Evolutionary conservation across 2,329 filamentous ascomycete species (phyloP).

Genomic region (Dactylella cylindrospora): DNA sequence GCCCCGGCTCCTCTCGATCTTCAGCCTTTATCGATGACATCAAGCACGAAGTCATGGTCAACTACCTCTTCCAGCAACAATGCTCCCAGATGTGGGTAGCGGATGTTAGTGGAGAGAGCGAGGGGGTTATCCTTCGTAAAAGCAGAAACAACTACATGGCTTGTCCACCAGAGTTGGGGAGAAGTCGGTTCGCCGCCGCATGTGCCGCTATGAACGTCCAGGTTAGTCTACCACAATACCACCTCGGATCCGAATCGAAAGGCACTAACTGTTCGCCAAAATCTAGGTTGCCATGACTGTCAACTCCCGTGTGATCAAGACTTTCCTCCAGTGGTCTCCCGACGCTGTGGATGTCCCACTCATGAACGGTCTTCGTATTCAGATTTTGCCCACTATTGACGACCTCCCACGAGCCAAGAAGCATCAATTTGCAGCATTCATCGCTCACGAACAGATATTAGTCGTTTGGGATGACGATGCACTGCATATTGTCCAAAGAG

Average conservation of each 20-base stretch:
- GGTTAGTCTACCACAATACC: constrained; percentile 54
- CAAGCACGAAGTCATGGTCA: constrained; percentile 80
- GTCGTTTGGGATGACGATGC: constrained; percentile 83
- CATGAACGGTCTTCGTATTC: constrained; percentile 73
- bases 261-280: constrained; percentile 44
- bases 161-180: constrained; percentile 66
- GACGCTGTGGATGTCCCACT: constrained; percentile 73
- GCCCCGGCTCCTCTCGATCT: constrained; percentile 46
- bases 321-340: constrained; percentile 71
- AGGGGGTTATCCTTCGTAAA: constrained; percentile 73
- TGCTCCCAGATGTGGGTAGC: constrained; percentile 70
- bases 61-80: constrained; percentile 78
- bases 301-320: constrained; percentile 76
- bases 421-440: constrained; percentile 77
- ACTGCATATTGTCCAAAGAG: constrained; percentile 67
- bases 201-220: constrained; percentile 71
- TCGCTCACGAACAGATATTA: constrained; percentile 69
- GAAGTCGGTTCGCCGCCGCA: constrained; percentile 65
- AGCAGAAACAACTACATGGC: constrained; percentile 69
- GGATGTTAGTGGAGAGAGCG: constrained; percentile 66
- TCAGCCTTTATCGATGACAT: constrained; percentile 68
- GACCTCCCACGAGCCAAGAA: constrained; percentile 72
- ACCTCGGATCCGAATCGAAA: neutral
- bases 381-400: constrained; percentile 71
- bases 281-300: constrained; percentile 74